Conservation (phyloP, 2,329 filamentous ascomycete genomes). For the Alternaria hordeiaustralica region DNA sequence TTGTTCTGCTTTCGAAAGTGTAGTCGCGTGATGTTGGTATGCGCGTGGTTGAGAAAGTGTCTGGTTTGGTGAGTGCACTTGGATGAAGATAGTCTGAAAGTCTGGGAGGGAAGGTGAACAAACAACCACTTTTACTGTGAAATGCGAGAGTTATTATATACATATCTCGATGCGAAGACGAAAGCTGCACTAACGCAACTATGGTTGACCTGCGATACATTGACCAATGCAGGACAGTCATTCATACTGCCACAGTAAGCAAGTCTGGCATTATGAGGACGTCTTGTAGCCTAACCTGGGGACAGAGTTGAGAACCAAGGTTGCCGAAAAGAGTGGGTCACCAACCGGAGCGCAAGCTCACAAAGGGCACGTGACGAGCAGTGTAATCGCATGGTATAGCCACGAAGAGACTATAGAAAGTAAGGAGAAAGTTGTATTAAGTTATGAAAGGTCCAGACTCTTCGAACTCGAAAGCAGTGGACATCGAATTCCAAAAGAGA, state of each 20-base stretch:
- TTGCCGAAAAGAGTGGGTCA: not conserved
- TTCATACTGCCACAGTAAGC: not conserved
- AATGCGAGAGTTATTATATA: not conserved
- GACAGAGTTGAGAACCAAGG: not conserved
- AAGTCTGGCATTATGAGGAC: not conserved
- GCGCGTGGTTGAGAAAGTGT: not conserved
- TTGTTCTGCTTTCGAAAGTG: not conserved
- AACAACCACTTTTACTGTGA: not conserved
- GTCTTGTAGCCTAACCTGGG: rapidly evolving
- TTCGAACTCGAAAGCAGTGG: not conserved
- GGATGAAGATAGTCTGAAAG: not conserved
- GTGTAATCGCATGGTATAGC: no score
- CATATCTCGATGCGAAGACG: no score
- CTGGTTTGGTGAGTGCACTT: not conserved
- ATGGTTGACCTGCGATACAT: not conserved
- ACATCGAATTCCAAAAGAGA: not conserved
- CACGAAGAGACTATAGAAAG: not conserved
- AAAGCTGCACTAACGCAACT: not conserved
- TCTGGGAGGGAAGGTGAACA: not conserved
- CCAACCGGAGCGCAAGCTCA: not conserved
- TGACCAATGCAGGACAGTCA: not conserved
- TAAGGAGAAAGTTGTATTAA: not conserved
- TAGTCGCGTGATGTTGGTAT: not conserved
- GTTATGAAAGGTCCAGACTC: not conserved
- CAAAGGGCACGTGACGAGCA: not conserved